phyloP scores from a whole-genome alignment of 768 basidiomycete genomes.

The Leccinum broughii region DNA sequence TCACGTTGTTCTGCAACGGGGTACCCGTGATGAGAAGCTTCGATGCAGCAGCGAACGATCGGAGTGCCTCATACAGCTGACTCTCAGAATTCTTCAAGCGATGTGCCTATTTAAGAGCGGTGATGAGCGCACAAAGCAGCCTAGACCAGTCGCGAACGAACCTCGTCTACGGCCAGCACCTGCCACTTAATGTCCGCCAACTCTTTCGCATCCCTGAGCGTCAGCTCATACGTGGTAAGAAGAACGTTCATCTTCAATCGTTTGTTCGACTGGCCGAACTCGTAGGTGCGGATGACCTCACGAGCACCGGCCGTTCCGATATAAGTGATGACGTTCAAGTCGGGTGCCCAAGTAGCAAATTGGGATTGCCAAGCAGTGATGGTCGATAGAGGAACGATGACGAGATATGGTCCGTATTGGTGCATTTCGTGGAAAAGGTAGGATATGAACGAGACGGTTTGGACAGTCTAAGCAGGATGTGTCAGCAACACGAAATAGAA shows the following conservation, averaged over 20 bases:
- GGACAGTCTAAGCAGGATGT: conserved; percentile 66
- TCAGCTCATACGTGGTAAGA: conserved; percentile 95
- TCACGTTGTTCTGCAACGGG: conserved; percentile 98
- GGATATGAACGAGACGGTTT: conserved; percentile 93
- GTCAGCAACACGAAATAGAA: conserved; percentile 14
- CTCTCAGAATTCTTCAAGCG: conserved; percentile 98
- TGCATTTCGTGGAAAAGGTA: conserved; percentile 90
- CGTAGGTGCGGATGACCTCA: conserved; percentile 87
- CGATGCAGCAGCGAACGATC: conserved; percentile 84
- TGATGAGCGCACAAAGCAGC: conserved; percentile 17
- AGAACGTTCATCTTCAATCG: conserved; percentile 96
- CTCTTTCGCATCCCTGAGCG: conserved; percentile 85
- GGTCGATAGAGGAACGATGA: conserved; percentile 97
- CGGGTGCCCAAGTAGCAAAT: conserved; percentile 93
- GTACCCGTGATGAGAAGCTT: conserved; percentile 98
- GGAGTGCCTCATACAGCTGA: conserved; percentile 92
- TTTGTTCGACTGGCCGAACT: conserved; percentile 88
- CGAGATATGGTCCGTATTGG: conserved; percentile 96
- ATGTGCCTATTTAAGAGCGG: conserved; percentile 64
- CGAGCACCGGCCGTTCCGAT: conserved; percentile 87
- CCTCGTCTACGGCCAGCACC: conserved; percentile 93
- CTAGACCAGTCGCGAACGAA: conserved; percentile 32
- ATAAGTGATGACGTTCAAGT: conserved; percentile 95
- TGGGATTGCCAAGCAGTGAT: conserved; percentile 98
- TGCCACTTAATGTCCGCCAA: conserved; percentile 97